Evolutionary conservation across 1,284 basidiomycete species (phyloP).

Genomic region (Meira nashicola): DNA sequence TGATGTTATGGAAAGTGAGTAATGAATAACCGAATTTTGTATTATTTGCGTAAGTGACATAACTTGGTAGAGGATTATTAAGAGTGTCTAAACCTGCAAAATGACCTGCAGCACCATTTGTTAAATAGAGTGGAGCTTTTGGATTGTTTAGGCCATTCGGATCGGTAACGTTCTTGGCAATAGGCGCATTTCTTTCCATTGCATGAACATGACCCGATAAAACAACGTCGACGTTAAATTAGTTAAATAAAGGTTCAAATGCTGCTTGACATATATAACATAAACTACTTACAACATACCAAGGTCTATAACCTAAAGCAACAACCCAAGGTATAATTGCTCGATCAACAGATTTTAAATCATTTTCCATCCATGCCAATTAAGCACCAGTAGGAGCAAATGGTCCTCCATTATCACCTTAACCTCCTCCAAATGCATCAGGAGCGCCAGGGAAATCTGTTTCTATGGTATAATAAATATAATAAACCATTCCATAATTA

Average conservation of each 20-base stretch:
- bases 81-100: conserved; percentile 39
- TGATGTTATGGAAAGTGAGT: conserved; percentile 47
- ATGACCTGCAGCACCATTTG: conserved; percentile 53
- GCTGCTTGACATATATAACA: conserved; percentile 49
- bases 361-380: conserved; percentile 37
- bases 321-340: conserved; percentile 54
- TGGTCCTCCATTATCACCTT: conserved; percentile 16
- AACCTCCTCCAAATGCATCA: conserved; percentile 20
- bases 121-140: conserved; percentile 43
- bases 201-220: conserved; percentile 53
- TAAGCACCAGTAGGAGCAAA: conserved; percentile 15
- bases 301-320: conserved; percentile 44
- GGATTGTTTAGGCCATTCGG: conserved; percentile 38
- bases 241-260: conserved; percentile 49
- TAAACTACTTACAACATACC: conserved; percentile 18
- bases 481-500: conserved; percentile 30
- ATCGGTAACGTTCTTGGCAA: conserved; percentile 42
- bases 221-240: conserved; percentile 52
- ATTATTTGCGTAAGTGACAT: conserved; percentile 39
- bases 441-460: too few species aligned
- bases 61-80: conserved; percentile 20
- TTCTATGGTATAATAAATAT: too few species aligned
- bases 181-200: conserved; percentile 49
- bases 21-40: conserved; percentile 40
- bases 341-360: conserved; percentile 52